These are phyloP conservation scores for Colletotrichum euphorbiae DNA, from an alignment of 2,329 filamentous ascomycete genomes.

Conservation along the genomic window DNA sequence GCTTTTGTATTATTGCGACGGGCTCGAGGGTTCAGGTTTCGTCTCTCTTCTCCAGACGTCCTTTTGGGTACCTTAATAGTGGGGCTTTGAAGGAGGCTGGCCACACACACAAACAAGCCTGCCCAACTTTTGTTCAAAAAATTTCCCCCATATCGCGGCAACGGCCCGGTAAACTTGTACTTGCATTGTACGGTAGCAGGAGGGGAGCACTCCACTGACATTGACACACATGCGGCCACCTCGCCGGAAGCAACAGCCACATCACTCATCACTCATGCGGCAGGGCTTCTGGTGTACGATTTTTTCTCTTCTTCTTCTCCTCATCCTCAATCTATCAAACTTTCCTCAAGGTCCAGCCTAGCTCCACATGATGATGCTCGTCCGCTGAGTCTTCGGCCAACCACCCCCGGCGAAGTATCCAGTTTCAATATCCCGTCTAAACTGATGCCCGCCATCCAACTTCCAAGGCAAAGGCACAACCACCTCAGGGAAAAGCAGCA, in stretches of 20 bases:
- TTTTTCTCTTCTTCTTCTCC: not conserved
- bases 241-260: not conserved
- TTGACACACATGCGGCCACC: no score
- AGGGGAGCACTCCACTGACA: no score
- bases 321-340: not conserved
- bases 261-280: not conserved
- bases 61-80: slow-evolving; percentile 32
- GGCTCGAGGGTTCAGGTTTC: slow-evolving; percentile 37
- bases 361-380: slow-evolving; percentile 31
- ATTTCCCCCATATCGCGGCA: slow-evolving; percentile 22
- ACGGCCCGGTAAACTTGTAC: not conserved
- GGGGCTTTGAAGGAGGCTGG: slow-evolving; percentile 23
- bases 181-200: not conserved
- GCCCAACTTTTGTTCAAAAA: slow-evolving; percentile 31
- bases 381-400: slow-evolving; percentile 11
- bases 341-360: slow-evolving; percentile 30
- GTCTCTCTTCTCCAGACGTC: slow-evolving; percentile 30
- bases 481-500: not conserved
- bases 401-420: slow-evolving; percentile 13
- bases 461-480: not conserved
- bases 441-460: not conserved
- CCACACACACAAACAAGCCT: slow-evolving; percentile 26
- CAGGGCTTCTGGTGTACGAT: not conserved
- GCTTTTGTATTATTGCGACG: slow-evolving; percentile 39
- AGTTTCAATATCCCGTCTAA: slow-evolving; percentile 28